These are phyloP conservation scores for Leptoxyphium fumago DNA, from an alignment of 2,329 filamentous ascomycete genomes.

Conservation along the genomic window DNA sequence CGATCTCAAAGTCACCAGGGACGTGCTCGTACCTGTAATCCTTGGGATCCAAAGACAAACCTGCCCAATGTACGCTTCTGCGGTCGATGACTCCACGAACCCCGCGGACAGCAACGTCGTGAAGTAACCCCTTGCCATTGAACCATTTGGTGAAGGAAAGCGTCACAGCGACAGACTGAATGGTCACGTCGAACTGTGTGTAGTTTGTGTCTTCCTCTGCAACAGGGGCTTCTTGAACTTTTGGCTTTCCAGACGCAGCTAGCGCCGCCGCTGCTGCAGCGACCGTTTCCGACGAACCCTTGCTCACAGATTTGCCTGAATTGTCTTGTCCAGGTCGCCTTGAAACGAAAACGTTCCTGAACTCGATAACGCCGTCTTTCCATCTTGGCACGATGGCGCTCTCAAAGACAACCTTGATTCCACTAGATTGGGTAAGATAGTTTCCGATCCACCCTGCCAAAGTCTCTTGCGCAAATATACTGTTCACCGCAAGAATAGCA, in stretches of 20 bases:
- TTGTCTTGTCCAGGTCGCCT: conserved; percentile 68
- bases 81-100: conserved; percentile 86
- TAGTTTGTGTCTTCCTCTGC: conserved; percentile 90
- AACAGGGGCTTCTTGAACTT: conserved; percentile 31
- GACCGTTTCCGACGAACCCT: conserved; percentile 73
- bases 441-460: conserved; percentile 87
- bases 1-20: conserved; percentile 91
- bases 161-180: conserved; percentile 91
- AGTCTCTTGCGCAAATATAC: conserved; percentile 92
- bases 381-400: conserved; percentile 95
- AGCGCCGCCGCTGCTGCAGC: conserved; percentile 68
- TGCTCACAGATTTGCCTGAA: conserved; percentile 48
- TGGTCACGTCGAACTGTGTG: conserved; percentile 90
- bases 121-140: conserved; percentile 83
- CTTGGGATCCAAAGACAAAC: conserved; percentile 60
- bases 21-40: conserved; percentile 78
- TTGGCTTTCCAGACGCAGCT: conserved; percentile 36
- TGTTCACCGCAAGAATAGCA: conserved; percentile 82
- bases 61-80: conserved; percentile 57
- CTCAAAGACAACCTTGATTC: conserved; percentile 88
- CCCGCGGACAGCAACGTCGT: conserved; percentile 87
- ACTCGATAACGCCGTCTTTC: conserved; percentile 88
- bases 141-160: conserved; percentile 98
- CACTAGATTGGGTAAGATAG: conserved; percentile 86
- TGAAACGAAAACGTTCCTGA: conserved; percentile 93